Evolutionary conservation across 2,329 filamentous ascomycete genomes (phyloP).

Genomic region (Fusarium papillatum): DNA sequence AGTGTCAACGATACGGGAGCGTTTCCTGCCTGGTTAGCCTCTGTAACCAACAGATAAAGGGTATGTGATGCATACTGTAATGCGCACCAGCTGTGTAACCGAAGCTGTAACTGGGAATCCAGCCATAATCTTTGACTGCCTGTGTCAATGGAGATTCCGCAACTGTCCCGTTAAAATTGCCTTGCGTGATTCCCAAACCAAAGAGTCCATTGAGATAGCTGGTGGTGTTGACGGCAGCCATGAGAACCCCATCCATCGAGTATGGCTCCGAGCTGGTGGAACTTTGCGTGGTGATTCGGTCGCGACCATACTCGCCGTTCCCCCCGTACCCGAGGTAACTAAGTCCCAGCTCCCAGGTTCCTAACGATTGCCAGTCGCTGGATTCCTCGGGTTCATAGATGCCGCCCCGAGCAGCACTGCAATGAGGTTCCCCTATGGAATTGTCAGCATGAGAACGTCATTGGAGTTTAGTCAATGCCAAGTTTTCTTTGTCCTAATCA

Average conservation of each 20-base stretch:
- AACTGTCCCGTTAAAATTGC: constrained; percentile 63
- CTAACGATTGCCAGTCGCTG: constrained; percentile 69
- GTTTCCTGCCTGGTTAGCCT: constrained; percentile 45
- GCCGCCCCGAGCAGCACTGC: constrained; percentile 69
- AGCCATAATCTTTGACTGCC: constrained; percentile 69
- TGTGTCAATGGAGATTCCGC: constrained; percentile 67
- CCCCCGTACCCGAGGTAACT: constrained; percentile 69
- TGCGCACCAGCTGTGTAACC: constrained; percentile 83
- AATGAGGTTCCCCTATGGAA: constrained; percentile 61
- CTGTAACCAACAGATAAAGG: neutral
- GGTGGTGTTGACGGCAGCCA: constrained; percentile 68
- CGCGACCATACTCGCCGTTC: constrained; percentile 75
- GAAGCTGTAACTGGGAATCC: constrained; percentile 80
- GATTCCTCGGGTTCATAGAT: constrained; percentile 69
- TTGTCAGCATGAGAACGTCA: constrained; percentile 26
- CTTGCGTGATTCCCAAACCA: constrained; percentile 68
- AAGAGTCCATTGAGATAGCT: constrained; percentile 67
- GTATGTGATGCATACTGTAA: constrained; percentile 67
- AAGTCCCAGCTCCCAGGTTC: constrained; percentile 71
- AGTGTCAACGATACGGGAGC: constrained; percentile 72
- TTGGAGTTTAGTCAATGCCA: neutral
- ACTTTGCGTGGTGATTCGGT: constrained; percentile 59
- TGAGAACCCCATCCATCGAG: constrained; percentile 59
- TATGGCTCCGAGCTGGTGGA: constrained; percentile 53
- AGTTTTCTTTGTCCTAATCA: neutral